Evolutionary conservation across 768 basidiomycete genomes (phyloP).

Genomic region (Porphyrellus cyaneotinctus): DNA sequence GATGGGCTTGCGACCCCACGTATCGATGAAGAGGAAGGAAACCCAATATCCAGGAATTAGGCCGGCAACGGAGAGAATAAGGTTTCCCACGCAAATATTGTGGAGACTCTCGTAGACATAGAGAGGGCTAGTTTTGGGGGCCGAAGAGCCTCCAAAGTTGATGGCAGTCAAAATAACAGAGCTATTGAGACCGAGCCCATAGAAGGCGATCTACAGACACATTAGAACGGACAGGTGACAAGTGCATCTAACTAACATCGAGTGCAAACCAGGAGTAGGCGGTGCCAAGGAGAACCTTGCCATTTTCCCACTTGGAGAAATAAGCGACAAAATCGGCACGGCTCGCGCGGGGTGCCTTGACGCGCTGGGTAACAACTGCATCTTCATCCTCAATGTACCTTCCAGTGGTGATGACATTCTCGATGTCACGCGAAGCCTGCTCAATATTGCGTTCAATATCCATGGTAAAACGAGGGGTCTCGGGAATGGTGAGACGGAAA

Average conservation of each 20-base stretch:
- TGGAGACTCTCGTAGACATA: slow-evolving; percentile 54
- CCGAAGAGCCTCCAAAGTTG: slow-evolving; percentile 48
- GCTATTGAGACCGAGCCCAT: slow-evolving; percentile 84
- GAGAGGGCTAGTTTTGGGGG: slow-evolving; percentile 24
- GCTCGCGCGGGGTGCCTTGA: slow-evolving; percentile 64
- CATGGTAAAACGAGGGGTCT: slow-evolving; percentile 90
- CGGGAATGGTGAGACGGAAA: slow-evolving; percentile 91
- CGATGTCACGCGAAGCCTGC: slow-evolving; percentile 71
- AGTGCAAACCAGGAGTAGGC: slow-evolving; percentile 89
- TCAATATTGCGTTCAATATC: slow-evolving; percentile 81
- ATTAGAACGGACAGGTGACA: background rate
- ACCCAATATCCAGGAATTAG: slow-evolving; percentile 74
- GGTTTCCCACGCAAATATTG: slow-evolving; percentile 70
- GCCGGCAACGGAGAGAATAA: slow-evolving; percentile 72
- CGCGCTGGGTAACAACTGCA: slow-evolving; percentile 45
- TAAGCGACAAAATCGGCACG: slow-evolving; percentile 62
- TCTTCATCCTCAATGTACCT: slow-evolving; percentile 50
- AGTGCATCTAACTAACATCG: slow-evolving; percentile 47
- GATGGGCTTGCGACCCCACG: slow-evolving; percentile 79
- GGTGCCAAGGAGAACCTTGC: slow-evolving; percentile 74
- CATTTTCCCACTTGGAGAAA: slow-evolving; percentile 73
- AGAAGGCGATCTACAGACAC: slow-evolving; percentile 67
- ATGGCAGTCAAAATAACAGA: slow-evolving; percentile 71
- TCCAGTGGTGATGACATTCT: slow-evolving; percentile 55
- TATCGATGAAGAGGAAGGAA: slow-evolving; percentile 62